Percentiles rank a stretch among this genome's conserved stretches.
These are phyloP conservation scores for Claviceps maximensis DNA, from an alignment of 2,329 filamentous ascomycete species.

Conservation along the genomic window DNA sequence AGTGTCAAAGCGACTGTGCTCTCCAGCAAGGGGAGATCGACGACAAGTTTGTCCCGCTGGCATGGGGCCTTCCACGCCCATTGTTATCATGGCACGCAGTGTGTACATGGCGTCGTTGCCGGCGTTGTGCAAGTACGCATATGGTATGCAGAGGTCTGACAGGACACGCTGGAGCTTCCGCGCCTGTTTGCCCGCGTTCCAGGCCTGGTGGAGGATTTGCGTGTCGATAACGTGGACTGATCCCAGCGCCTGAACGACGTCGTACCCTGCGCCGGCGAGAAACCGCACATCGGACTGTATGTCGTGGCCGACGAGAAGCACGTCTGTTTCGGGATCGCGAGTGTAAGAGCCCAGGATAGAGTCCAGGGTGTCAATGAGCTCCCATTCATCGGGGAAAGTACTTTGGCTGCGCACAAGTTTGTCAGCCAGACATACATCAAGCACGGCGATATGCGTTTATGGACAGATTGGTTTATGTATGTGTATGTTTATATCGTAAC, in stretches of 20 bases:
- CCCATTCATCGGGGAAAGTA: slow-evolving; percentile 22
- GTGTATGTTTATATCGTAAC: background rate
- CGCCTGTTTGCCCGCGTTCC: slow-evolving; percentile 37
- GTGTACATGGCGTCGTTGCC: slow-evolving; percentile 80
- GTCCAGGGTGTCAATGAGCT: slow-evolving; percentile 23
- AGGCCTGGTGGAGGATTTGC: slow-evolving; percentile 51
- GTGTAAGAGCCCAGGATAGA: slow-evolving; percentile 21
- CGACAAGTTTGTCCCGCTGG: background rate
- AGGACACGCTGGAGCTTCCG: slow-evolving; percentile 50
- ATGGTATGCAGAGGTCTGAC: slow-evolving; percentile 46
- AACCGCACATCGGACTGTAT: slow-evolving; percentile 53
- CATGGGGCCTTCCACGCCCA: slow-evolving; percentile 15
- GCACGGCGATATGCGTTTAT: background rate
- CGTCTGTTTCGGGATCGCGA: slow-evolving; percentile 25
- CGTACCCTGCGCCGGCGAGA: slow-evolving; percentile 51
- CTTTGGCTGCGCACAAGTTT: slow-evolving; percentile 22
- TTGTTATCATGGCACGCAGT: slow-evolving; percentile 53
- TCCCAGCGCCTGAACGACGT: slow-evolving; percentile 35
- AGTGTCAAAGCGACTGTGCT: background rate
- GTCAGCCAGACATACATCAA: slow-evolving; percentile 5
- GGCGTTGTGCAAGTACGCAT: slow-evolving; percentile 66
- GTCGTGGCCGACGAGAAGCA: slow-evolving; percentile 74
- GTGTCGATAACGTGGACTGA: slow-evolving; percentile 62
- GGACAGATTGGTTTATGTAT: background rate
- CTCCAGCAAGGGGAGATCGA: background rate